Base-by-base conservation (phyloP, 208 protist genomes). In the Trypanosoma avium region DNA sequence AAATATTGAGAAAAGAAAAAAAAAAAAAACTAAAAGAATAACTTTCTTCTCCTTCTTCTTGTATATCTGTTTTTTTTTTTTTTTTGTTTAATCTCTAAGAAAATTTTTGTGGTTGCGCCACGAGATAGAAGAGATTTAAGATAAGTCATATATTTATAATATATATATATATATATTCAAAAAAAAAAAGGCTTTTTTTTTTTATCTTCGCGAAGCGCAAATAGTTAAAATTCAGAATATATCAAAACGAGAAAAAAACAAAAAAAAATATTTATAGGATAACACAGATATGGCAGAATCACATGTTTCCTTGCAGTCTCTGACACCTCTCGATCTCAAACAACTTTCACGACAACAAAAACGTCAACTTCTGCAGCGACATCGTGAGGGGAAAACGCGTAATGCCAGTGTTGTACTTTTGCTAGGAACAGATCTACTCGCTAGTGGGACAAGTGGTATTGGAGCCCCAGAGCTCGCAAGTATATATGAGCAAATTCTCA, bases 401-500 rank as follows among this genome's bases (percentile, higher is more conserved):
- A 86, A 85, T 47, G 70, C 88, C 0, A 88, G 82, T 57, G 71
- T 85, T 42, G 78, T 92, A 48, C 72, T 88, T 45, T 81, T 92
- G 30, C 54, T 94, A 48, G 82, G 79, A 8, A 89, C 81, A 0
- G 85, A 95, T 70, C 65, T 92, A 29, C 75, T 95, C 27, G 84
- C 81, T 17, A 75, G 85, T 27, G 83, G 85, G 15, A 77, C 69
- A 9, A 63, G 75, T 40, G 80, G 83, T 26, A 69, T 92, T 22
- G 58, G 53, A 46, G 40, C 67, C 6, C 58, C 33, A 19, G 83
- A 95, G 68, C 61, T 87, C 48, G 88, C 81, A 53, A 70, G 78
- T 4, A 73, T 91, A 19, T 90, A 92, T 50, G 88, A 95, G 73
- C 79, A 88, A 69, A 75, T 86, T 33, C 73, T 95, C 22, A 78